These are phyloP conservation scores for Eustoma russellianum DNA, from an alignment of 257 asterid genomes.

Conservation along the genomic window DNA sequence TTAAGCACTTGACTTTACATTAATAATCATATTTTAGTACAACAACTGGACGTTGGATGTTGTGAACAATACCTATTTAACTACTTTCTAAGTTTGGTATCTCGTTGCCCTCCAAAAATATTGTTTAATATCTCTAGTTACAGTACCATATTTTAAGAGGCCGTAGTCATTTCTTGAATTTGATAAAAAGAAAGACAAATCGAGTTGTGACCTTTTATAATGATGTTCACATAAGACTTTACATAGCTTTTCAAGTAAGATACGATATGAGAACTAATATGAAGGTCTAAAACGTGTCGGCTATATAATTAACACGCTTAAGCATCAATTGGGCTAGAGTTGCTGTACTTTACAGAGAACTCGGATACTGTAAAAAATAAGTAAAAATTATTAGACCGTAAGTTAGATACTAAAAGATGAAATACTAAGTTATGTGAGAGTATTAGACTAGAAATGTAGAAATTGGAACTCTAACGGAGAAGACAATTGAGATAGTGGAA, in stretches of 20 bases:
- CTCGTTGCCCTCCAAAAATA: neutral
- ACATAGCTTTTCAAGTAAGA: slow-evolving; percentile 2
- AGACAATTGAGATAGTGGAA: too few relatives aligned
- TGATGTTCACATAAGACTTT: neutral
- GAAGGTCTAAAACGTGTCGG: neutral
- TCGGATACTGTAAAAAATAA: too few relatives aligned
- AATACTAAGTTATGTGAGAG: too few relatives aligned
- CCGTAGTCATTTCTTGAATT: slow-evolving; percentile 4
- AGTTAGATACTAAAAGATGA: too few relatives aligned
- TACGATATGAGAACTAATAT: neutral
- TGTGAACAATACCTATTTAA: neutral
- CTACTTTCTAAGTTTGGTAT: neutral
- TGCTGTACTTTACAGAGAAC: too few relatives aligned
- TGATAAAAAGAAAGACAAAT: neutral
- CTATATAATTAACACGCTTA: neutral
- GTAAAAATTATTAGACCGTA: too few relatives aligned
- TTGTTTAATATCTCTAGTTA: neutral
- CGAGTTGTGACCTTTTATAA: too few relatives aligned
- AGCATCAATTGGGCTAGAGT: too few relatives aligned
- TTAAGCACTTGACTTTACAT: neutral
- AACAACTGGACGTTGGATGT: slow-evolving; percentile 1
- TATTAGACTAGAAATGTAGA: too few relatives aligned
- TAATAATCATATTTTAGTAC: neutral
- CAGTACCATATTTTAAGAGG: neutral
- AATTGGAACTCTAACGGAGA: too few relatives aligned